Percentiles rank a stretch among this genome's conserved stretches.
Evolutionary conservation across 2,329 filamentous ascomycete species (phyloP).

Genomic region (Penicillium janthinellum): DNA sequence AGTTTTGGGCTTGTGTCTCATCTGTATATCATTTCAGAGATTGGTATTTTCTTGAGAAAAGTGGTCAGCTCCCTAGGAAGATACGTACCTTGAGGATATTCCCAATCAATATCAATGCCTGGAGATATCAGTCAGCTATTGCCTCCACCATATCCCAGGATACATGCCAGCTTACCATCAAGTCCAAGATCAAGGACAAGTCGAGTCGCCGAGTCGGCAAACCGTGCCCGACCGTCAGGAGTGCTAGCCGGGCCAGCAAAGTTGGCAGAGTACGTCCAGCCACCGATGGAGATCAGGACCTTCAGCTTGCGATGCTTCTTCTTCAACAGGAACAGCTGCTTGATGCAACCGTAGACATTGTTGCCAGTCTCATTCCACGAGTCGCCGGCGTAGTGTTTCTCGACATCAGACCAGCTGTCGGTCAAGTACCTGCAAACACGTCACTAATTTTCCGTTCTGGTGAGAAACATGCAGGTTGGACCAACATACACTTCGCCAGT

Average conservation of each 20-base stretch:
- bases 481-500: constrained; percentile 68
- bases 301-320: constrained; percentile 76
- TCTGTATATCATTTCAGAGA: constrained; percentile 31
- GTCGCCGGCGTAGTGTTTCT: constrained; percentile 71
- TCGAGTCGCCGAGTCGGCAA: constrained; percentile 69
- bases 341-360: constrained; percentile 76
- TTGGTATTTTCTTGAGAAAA: neutral
- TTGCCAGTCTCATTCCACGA: constrained; percentile 67
- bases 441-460: neutral
- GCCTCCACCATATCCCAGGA: constrained; percentile 7
- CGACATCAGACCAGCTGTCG: constrained; percentile 67
- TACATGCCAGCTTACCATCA: constrained; percentile 33
- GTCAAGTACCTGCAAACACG: constrained; percentile 51
- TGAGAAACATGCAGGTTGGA: neutral
- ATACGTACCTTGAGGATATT: constrained; percentile 45
- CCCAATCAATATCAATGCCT: constrained; percentile 53
- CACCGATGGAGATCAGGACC: constrained; percentile 78
- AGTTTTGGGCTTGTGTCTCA: constrained; percentile 46
- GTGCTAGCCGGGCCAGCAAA: constrained; percentile 69
- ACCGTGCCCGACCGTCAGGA: constrained; percentile 59
- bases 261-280: constrained; percentile 76
- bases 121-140: neutral
- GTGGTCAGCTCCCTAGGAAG: neutral
- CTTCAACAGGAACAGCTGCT: constrained; percentile 76
- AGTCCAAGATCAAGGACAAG: constrained; percentile 79